Percentiles rank a stretch among this genome's conserved stretches.
phyloP scores from a whole-genome alignment of 257 asterid genomes.

The Solanum commersonii region DNA sequence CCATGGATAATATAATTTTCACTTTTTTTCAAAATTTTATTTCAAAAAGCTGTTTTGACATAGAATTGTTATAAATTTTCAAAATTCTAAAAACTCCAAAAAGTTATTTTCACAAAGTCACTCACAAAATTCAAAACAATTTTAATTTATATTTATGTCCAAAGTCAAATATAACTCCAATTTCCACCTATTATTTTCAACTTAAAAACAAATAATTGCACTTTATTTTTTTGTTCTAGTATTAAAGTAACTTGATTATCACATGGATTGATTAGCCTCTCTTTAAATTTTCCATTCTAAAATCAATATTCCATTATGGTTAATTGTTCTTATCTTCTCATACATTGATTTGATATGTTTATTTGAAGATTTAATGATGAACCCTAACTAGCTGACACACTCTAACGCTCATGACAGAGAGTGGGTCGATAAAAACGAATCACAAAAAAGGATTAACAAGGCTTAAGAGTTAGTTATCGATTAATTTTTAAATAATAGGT shows the following conservation, averaged over 20 bases:
- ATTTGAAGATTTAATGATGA: not conserved
- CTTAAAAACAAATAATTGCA: not conserved
- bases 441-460: not conserved
- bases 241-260: not conserved
- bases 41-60: not conserved
- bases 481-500: not conserved
- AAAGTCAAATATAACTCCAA: not conserved
- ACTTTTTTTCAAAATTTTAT: not conserved
- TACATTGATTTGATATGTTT: not conserved
- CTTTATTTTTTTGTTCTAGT: not conserved
- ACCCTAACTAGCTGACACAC: not conserved
- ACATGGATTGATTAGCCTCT: not conserved
- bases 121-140: not conserved
- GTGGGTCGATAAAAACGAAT: not conserved
- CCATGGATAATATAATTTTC: not conserved
- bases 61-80: not conserved
- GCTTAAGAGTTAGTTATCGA: not conserved
- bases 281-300: not conserved
- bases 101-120: not conserved
- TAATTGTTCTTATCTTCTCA: not conserved
- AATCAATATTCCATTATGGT: not conserved
- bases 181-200: not conserved
- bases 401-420: not conserved
- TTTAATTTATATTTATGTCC: too few relatives aligned
- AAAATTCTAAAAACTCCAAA: not conserved